Percentiles rank a stretch among this genome's conserved stretches.
These are phyloP conservation scores for Hypsizygus ulmarius DNA, from an alignment of 1,284 basidiomycete genomes.

Conservation along the genomic window DNA sequence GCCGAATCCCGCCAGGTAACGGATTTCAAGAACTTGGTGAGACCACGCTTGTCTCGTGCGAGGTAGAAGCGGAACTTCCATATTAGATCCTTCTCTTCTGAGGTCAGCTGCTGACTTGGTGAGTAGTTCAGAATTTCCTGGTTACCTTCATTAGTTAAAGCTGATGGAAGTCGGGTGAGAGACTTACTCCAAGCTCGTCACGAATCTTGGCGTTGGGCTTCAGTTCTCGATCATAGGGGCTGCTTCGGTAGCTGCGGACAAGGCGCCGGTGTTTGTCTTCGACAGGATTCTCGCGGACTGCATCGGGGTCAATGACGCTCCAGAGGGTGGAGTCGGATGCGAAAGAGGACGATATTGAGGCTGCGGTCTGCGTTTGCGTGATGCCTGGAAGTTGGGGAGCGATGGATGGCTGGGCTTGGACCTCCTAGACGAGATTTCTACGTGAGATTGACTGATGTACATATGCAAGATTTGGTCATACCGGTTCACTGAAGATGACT, in stretches of 20 bases:
- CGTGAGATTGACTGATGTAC: slow-evolving; percentile 11
- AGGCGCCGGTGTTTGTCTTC: slow-evolving; percentile 96
- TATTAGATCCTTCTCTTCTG: slow-evolving; percentile 93
- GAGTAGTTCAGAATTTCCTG: slow-evolving; percentile 91
- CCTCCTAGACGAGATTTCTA: slow-evolving; percentile 10
- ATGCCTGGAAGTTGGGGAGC: slow-evolving; percentile 38
- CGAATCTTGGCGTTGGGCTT: slow-evolving; percentile 96
- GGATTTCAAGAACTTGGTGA: slow-evolving; percentile 98
- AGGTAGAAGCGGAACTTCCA: slow-evolving; percentile 99
- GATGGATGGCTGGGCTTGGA: slow-evolving; percentile 26
- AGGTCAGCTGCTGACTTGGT: slow-evolving; percentile 83
- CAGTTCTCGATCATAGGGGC: slow-evolving; percentile 91
- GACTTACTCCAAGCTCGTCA: slow-evolving; percentile 84
- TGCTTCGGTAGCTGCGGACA: slow-evolving; percentile 91
- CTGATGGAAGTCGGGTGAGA: background rate
- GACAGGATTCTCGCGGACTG: slow-evolving; percentile 89
- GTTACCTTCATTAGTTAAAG: background rate
- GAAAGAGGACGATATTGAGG: slow-evolving; percentile 48
- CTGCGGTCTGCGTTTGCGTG: slow-evolving; percentile 40
- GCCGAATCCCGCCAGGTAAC: slow-evolving; percentile 96
- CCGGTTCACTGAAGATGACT: slow-evolving; percentile 92
- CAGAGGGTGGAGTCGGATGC: slow-evolving; percentile 72
- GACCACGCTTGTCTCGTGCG: slow-evolving; percentile 81
- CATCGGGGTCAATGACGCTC: slow-evolving; percentile 91
- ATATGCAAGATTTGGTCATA: slow-evolving; percentile 31